Conservation (phyloP, 176 grass and related monocot genomes). For the Oryza glaberrima region DNA sequence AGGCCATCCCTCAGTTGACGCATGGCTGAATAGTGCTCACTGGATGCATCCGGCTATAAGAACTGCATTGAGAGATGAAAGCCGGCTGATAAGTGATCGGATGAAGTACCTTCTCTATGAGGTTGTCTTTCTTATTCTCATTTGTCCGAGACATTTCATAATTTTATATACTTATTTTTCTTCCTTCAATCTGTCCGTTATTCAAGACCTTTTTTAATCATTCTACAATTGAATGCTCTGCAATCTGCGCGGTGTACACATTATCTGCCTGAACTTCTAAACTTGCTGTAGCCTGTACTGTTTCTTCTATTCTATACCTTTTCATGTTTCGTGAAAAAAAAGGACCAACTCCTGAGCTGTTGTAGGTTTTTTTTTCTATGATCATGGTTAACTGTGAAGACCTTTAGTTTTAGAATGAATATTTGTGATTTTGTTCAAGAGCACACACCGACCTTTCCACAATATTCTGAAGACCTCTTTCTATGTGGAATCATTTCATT, state of each 20-base stretch:
- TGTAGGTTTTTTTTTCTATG: not conserved
- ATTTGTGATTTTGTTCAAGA: not conserved
- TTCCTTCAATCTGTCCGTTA: not conserved
- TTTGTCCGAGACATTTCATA: conserved; percentile 8
- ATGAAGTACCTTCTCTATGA: conserved; percentile 98
- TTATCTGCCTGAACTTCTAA: conserved; percentile 13
- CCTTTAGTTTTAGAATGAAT: not conserved
- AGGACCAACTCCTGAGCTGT: not conserved
- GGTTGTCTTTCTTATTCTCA: conserved; percentile 55
- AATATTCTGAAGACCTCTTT: too few relatives aligned
- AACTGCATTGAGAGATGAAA: conserved; percentile 89
- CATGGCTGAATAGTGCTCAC: conserved; percentile 81
- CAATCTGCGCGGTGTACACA: not conserved
- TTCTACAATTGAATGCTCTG: not conserved
- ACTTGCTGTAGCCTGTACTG: not conserved
- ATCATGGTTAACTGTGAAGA: not conserved
- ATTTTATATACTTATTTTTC: not conserved
- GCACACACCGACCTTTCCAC: not conserved
- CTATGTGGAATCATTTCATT: too few relatives aligned
- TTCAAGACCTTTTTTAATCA: conserved; percentile 11
- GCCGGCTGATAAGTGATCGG: conserved; percentile 80
- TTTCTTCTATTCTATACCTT: not conserved
- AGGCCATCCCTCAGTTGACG: conserved; percentile 59
- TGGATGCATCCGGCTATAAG: conserved; percentile 97
- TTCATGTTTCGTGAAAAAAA: not conserved